These are phyloP conservation scores for Citrus sp. DNA, from an alignment of 345 rosid genomes.

Conservation along the genomic window DNA sequence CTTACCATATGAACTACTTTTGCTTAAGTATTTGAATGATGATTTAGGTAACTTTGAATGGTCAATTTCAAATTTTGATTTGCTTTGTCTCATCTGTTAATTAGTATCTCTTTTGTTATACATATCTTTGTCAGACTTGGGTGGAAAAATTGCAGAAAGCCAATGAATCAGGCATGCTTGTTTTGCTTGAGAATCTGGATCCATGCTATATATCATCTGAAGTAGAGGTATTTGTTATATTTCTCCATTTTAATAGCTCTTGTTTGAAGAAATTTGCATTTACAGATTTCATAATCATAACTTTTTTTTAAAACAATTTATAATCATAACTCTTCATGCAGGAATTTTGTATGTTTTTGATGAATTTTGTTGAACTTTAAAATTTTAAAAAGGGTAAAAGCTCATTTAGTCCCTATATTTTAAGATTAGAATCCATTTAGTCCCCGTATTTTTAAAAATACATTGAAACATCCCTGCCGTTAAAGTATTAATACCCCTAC, in stretches of 20 bases:
- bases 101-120: background rate
- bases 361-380: background rate
- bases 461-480: no score
- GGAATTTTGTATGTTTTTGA: background rate
- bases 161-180: slow-evolving; percentile 27
- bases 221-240: slow-evolving; percentile 45
- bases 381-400: background rate
- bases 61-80: background rate
- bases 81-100: background rate
- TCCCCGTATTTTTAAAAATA: no score
- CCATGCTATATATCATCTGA: slow-evolving; percentile 52
- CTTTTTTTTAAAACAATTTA: background rate
- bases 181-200: slow-evolving; percentile 51
- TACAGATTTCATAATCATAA: background rate
- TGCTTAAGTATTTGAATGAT: background rate
- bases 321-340: background rate
- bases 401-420: no score
- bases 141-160: slow-evolving; percentile 39
- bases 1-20: background rate
- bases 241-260: slow-evolving; percentile 8
- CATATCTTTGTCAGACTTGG: slow-evolving; percentile 39
- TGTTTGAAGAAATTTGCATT: background rate
- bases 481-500: no score
- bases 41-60: background rate
- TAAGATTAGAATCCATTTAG: no score